phyloP scores from a whole-genome alignment of 345 rosid genomes.

The Aquilaria yunnanensis region DNA sequence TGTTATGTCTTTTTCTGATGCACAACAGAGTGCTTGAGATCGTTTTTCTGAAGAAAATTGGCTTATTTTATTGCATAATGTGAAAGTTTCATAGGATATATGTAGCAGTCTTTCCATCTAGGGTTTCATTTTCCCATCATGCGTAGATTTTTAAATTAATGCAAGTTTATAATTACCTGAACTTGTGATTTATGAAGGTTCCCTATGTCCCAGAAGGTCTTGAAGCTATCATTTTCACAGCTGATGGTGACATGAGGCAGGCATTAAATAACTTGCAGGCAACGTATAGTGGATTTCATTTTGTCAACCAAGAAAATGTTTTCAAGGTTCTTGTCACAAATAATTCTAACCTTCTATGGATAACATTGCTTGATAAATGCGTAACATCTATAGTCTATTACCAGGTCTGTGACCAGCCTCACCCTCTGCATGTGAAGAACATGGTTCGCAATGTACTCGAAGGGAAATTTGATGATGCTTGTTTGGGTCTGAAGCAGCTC shows the following conservation, averaged over 20 bases:
- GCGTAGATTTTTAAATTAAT: background rate
- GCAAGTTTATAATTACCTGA: constrained; percentile 10
- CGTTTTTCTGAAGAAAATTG: too few species aligned
- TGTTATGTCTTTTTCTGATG: too few species aligned
- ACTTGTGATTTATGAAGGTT: constrained; percentile 46
- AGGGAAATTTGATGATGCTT: constrained; percentile 86
- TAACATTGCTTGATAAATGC: constrained; percentile 2
- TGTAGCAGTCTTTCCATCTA: too few species aligned
- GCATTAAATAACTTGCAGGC: constrained; percentile 97
- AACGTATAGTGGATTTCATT: constrained; percentile 82
- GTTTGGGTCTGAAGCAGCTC: constrained; percentile 81
- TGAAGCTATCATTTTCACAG: constrained; percentile 95
- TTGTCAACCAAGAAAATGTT: constrained; percentile 92
- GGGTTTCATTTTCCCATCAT: background rate
- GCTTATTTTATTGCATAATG: too few species aligned
- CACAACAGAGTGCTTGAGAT: too few species aligned
- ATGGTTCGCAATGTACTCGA: constrained; percentile 76
- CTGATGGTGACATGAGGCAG: constrained; percentile 99
- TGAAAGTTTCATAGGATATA: too few species aligned
- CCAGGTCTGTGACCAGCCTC: constrained; percentile 98
- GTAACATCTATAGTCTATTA: constrained; percentile 2
- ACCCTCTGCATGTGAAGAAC: constrained; percentile 91
- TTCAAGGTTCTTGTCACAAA: constrained; percentile 58
- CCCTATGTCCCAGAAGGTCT: constrained; percentile 94
- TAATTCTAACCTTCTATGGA: background rate